Percentiles rank a stretch among this genome's conserved stretches.
Conservation (phyloP, 192 early-diverging fungal genomes). For the Spizellomyces sp. region DNA sequence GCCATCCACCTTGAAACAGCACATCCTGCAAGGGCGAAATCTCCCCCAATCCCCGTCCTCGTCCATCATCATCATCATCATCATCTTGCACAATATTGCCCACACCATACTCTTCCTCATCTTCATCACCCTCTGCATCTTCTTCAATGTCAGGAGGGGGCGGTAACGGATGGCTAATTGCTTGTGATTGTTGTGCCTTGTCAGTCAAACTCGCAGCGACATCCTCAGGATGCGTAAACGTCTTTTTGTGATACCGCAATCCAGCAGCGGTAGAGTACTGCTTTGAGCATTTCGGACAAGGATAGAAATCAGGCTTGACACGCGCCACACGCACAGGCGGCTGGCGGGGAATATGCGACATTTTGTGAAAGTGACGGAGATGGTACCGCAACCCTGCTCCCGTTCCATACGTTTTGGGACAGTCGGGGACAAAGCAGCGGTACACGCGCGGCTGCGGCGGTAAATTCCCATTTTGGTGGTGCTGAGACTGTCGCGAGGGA, state of each 20-base stretch:
- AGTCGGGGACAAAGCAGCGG: slow-evolving; percentile 31
- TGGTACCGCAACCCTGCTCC: slow-evolving; percentile 36
- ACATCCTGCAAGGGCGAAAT: too few species aligned
- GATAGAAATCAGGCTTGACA: slow-evolving; percentile 28
- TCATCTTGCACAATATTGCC: too few species aligned
- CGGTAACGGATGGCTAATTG: neutral
- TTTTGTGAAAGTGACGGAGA: slow-evolving; percentile 39
- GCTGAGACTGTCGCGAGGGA: slow-evolving; percentile 8
- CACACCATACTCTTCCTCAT: too few species aligned
- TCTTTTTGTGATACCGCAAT: slow-evolving; percentile 37
- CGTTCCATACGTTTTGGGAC: slow-evolving; percentile 31
- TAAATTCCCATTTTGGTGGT: slow-evolving; percentile 2
- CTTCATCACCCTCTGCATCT: too few species aligned
- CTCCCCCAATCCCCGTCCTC: too few species aligned
- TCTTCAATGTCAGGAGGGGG: too few species aligned
- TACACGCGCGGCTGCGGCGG: slow-evolving; percentile 18
- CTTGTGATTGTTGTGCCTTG: neutral
- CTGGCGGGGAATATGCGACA: slow-evolving; percentile 23
- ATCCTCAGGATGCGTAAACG: slow-evolving; percentile 31
- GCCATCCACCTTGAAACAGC: too few species aligned
- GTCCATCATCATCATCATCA: too few species aligned
- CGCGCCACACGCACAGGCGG: slow-evolving; percentile 22
- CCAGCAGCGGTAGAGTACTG: slow-evolving; percentile 33
- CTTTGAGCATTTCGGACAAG: slow-evolving; percentile 27
- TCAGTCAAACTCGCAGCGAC: slow-evolving; percentile 1